Percentiles rank a stretch among this genome's conserved stretches.
Conservation (phyloP, 2,329 filamentous ascomycete species). For the Aspergillus ibericus region DNA sequence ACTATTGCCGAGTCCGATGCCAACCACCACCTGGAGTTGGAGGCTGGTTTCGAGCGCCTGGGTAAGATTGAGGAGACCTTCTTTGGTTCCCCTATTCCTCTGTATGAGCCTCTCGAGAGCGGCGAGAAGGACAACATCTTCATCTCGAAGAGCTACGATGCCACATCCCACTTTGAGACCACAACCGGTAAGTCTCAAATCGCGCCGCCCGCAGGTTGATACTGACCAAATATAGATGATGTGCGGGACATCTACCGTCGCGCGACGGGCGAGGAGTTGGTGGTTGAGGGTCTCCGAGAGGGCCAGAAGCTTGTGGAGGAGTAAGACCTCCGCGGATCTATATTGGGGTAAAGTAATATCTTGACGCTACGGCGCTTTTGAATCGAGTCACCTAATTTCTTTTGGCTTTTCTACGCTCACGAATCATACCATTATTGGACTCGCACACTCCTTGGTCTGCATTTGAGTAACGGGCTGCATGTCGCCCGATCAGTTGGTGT, state of each 20-base stretch:
- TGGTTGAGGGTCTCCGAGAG: conserved; percentile 83
- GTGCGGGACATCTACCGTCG: conserved; percentile 90
- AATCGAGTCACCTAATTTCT: conserved; percentile 29
- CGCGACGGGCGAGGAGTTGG: conserved; percentile 78
- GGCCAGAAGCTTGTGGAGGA: conserved; percentile 51
- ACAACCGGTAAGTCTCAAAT: conserved; percentile 56
- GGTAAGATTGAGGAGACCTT: conserved; percentile 96
- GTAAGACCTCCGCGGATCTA: conserved; percentile 23
- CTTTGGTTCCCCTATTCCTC: conserved; percentile 86
- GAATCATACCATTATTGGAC: conserved; percentile 19
- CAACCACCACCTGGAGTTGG: conserved; percentile 94
- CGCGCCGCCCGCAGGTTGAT: not conserved
- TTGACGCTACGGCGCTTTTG: conserved; percentile 28
- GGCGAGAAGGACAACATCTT: conserved; percentile 88
- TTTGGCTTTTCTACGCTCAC: conserved; percentile 22
- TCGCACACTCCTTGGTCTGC: conserved; percentile 6
- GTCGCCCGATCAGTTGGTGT: not conserved
- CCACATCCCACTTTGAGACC: conserved; percentile 96
- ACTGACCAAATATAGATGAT: conserved; percentile 64
- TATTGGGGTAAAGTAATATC: conserved; percentile 26
- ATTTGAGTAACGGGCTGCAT: conserved; percentile 3
- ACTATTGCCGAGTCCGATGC: conserved; percentile 89
- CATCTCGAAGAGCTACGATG: conserved; percentile 98
- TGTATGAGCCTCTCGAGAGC: conserved; percentile 86
- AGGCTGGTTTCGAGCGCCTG: conserved; percentile 86